Percentiles rank a stretch among this genome's conserved stretches.
Conservation (phyloP, 768 basidiomycete species). For the Termitomyces sp. region DNA sequence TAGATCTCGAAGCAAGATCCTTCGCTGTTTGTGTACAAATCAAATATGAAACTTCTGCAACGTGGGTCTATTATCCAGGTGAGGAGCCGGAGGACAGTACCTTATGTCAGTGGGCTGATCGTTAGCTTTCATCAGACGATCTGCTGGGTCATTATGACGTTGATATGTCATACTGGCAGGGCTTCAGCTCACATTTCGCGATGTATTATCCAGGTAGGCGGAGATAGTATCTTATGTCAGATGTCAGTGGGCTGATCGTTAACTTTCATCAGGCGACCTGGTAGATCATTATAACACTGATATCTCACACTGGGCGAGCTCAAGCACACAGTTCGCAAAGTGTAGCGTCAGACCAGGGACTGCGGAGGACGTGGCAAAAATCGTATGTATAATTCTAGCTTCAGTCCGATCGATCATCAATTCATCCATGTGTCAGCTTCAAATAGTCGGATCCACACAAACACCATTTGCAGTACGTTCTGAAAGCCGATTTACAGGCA, state of each 20-base stretch:
- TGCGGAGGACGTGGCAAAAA: constrained; percentile 41
- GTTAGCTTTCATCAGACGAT: too few relatives aligned
- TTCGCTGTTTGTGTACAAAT: too few relatives aligned
- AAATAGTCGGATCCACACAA: constrained; percentile 34
- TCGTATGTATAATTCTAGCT: constrained; percentile 35
- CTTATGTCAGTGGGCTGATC: too few relatives aligned
- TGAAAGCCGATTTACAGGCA: background rate
- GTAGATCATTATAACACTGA: constrained; percentile 30
- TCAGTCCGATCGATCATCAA: background rate
- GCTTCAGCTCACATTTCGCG: too few relatives aligned
- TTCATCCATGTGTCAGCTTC: constrained; percentile 29
- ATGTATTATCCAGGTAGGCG: constrained; percentile 38
- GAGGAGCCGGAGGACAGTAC: too few relatives aligned
- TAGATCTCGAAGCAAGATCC: too few relatives aligned
- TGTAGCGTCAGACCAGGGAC: constrained; percentile 60
- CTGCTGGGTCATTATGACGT: too few relatives aligned
- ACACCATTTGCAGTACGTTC: constrained; percentile 52
- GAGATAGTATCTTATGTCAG: background rate
- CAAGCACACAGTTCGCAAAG: constrained; percentile 37
- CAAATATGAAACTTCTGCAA: too few relatives aligned
- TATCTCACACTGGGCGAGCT: constrained; percentile 46
- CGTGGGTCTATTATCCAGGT: too few relatives aligned
- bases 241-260: background rate
- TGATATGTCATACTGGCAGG: too few relatives aligned
- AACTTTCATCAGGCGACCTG: constrained; percentile 12